Evolutionary conservation across 2,329 filamentous ascomycete genomes (phyloP), one percentile per base, ranked within the genome.

Genomic region (Xylaria sp.): DNA sequence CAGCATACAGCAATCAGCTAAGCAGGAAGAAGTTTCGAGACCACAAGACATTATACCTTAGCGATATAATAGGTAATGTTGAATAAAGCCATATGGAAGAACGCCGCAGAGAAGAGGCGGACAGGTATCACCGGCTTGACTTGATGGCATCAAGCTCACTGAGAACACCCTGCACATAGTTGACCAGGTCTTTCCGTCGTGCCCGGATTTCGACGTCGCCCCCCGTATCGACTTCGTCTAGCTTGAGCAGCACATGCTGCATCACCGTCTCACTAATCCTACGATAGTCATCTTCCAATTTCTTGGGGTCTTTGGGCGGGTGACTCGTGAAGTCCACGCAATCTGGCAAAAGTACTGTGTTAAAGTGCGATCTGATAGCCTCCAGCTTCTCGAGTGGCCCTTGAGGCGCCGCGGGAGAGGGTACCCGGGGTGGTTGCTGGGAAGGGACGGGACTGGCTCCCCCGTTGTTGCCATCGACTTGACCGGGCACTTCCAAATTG

Each of bases 191-290:
- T 76, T 89, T 92, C 69, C 90, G 78, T 71, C 78, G 83, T 10
- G 79, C 75, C 63, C 89, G 80, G 30, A 88, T 84, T 10, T 87
- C 84, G 8, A 77, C 72, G 65, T 90, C 84, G 4, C 88, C 89
- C 52, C 88, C 86, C 0, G 86, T 87, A 66, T 93, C 89, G 2
- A 93, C 84, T 19, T 82, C 86, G 71, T 94, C 90, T 46, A 91
- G 74, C 75, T 92, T 93, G 64, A 94, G 75, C 44, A 93, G 70
- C 2, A 92, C 84, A 67, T 92, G 88, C 63, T 87, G 84, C 78
- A 94, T 79, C 46, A 92, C 82, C 3, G 87, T 90, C 77, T 94
- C 90, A 3, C 84, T 86, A 16, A 94, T 73, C 70, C 83, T 87
- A 71, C 88, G 86, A 71, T 93, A 87, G 69, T 92, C 88, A 39